Conservation (phyloP, 2,329 filamentous ascomycete species). For the Chalaropsis ovoidea region DNA sequence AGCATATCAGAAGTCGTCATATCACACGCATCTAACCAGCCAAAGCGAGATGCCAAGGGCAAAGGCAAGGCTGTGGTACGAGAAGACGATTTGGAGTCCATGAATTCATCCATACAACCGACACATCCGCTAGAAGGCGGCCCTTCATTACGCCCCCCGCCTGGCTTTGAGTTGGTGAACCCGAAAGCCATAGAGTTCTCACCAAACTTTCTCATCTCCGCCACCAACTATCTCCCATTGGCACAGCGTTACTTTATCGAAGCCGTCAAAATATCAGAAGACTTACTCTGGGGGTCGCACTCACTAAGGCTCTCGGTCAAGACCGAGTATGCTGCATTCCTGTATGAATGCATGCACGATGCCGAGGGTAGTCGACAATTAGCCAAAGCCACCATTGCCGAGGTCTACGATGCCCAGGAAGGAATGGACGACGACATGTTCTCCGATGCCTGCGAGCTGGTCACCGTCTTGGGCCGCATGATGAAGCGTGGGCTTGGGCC, state of each 20-base stretch:
- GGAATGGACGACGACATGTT: slow-evolving; percentile 95
- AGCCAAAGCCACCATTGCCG: slow-evolving; percentile 72
- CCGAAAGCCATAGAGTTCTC: slow-evolving; percentile 31
- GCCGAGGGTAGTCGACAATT: slow-evolving; percentile 62
- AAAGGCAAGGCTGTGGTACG: slow-evolving; percentile 37
- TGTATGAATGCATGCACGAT: slow-evolving; percentile 88
- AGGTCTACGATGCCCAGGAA: slow-evolving; percentile 84
- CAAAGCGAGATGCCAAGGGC: slow-evolving; percentile 38
- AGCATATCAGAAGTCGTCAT: slow-evolving; percentile 39
- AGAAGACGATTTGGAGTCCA: slow-evolving; percentile 37
- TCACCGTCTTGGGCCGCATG: slow-evolving; percentile 78
- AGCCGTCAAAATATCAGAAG: slow-evolving; percentile 63
- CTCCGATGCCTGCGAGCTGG: slow-evolving; percentile 77
- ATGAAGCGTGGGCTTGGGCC: slow-evolving; percentile 60
- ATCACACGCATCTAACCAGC: slow-evolving; percentile 31
- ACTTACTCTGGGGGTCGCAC: slow-evolving; percentile 73
- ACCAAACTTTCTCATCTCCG: slow-evolving; percentile 60
- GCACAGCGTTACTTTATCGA: slow-evolving; percentile 72
- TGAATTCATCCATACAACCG: slow-evolving; percentile 40
- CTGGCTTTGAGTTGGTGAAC: slow-evolving; percentile 40
- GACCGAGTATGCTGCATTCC: slow-evolving; percentile 82
- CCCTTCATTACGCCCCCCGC: slow-evolving; percentile 44
- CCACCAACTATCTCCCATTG: slow-evolving; percentile 70
- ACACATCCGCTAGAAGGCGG: slow-evolving; percentile 47
- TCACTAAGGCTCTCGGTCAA: slow-evolving; percentile 82